A percentile compares a stretch with the other conserved stretches of the same genome.
These are phyloP conservation scores for Alliaria petiolata DNA, from an alignment of 345 rosid species.

Conservation along the genomic window DNA sequence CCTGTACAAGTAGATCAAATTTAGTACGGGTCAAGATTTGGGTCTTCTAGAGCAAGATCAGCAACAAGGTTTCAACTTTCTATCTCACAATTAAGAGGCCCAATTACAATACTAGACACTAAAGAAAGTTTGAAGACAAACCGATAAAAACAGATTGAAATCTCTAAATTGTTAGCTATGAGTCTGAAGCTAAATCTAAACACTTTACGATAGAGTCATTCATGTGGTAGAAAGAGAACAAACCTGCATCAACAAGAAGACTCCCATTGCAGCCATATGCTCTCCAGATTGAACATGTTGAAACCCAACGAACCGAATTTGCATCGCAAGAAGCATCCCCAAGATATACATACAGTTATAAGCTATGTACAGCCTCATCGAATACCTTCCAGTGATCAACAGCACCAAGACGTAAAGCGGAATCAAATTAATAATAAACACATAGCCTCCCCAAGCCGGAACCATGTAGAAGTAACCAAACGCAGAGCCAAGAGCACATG, in stretches of 20 bases:
- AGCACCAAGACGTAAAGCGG: conserved; percentile 94
- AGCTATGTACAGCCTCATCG: conserved; percentile 88
- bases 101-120: background rate
- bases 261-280: conserved; percentile 99
- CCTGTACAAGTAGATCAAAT: conserved; percentile 44
- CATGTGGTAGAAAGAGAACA: background rate
- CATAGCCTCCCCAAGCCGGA: conserved; percentile 99
- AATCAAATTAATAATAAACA: conserved; percentile 87
- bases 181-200: background rate
- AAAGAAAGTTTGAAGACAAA: background rate
- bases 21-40: background rate
- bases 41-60: background rate
- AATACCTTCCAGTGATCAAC: conserved; percentile 88
- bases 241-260: conserved; percentile 97
- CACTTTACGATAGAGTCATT: background rate
- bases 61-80: background rate
- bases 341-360: conserved; percentile 87
- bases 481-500: conserved; percentile 92
- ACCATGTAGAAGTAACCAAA: conserved; percentile 98
- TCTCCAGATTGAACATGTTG: conserved; percentile 99
- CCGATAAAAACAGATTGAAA: background rate
- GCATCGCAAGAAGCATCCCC: conserved; percentile 99
- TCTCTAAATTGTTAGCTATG: background rate
- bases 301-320: conserved; percentile 96
- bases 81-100: background rate